These are phyloP conservation scores for Cutaneotrichosporon mucoides DNA, from an alignment of 1,284 basidiomycete genomes.

Conservation along the genomic window DNA sequence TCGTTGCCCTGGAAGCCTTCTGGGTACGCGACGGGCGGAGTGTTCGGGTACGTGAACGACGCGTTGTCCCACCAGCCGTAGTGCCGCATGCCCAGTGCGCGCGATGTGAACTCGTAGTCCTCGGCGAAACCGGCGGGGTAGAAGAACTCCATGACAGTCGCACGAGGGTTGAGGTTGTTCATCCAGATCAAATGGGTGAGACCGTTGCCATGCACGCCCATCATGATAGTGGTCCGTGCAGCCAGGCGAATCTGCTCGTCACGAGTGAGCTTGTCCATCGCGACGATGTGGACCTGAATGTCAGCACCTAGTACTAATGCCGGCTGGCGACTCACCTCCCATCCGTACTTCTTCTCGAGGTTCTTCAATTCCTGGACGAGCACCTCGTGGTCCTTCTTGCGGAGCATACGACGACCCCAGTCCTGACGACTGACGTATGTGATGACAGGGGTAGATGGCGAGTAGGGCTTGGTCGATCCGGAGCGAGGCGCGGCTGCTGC, in stretches of 20 bases:
- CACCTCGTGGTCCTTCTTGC: slow-evolving; percentile 46
- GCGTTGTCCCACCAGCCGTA: slow-evolving; percentile 72
- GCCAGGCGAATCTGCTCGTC: slow-evolving; percentile 72
- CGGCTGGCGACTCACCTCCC: slow-evolving; percentile 55
- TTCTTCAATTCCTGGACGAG: slow-evolving; percentile 53
- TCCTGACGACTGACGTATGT: slow-evolving; percentile 81
- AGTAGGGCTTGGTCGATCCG: not conserved
- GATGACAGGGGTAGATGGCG: slow-evolving; percentile 57
- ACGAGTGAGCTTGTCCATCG: slow-evolving; percentile 71
- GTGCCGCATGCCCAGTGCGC: slow-evolving; percentile 67
- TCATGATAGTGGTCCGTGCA: slow-evolving; percentile 71
- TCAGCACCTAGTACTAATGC: not conserved
- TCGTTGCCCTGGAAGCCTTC: slow-evolving; percentile 52
- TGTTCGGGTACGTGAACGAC: slow-evolving; percentile 57
- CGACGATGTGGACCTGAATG: slow-evolving; percentile 63
- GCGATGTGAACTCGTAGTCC: slow-evolving; percentile 64
- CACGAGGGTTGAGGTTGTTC: slow-evolving; percentile 52
- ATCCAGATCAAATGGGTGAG: slow-evolving; percentile 73
- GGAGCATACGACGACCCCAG: slow-evolving; percentile 67
- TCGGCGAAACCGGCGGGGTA: slow-evolving; percentile 62
- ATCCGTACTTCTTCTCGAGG: slow-evolving; percentile 66
- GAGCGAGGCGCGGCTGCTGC: not conserved
- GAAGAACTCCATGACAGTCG: slow-evolving; percentile 61
- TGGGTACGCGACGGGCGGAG: slow-evolving; percentile 50
- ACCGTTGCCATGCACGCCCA: slow-evolving; percentile 74